A percentile compares a stretch with the other conserved stretches of the same genome.
Conservation (phyloP, 306 rosid species). For the Cajanus cajan region DNA sequence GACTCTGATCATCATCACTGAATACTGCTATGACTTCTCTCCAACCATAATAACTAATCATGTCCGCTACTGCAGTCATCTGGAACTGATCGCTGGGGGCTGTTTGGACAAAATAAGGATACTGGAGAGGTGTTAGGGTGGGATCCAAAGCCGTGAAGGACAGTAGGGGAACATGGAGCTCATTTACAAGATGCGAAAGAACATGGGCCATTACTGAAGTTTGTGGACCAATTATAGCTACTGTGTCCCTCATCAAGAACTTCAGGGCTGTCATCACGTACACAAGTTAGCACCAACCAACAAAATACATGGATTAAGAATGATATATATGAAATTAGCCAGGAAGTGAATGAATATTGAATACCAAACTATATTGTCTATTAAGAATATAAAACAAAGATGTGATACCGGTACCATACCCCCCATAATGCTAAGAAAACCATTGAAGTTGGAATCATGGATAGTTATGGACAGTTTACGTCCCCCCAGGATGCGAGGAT, state of each 20-base stretch:
- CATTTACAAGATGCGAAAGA: slow-evolving; percentile 65
- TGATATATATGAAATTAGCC: too few relatives aligned
- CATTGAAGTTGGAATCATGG: slow-evolving; percentile 69
- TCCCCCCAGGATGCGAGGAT: slow-evolving; percentile 59
- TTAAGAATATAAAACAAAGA: background rate
- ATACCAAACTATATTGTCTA: background rate
- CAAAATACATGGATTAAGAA: background rate
- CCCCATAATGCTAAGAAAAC: slow-evolving; percentile 64
- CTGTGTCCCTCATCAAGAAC: slow-evolving; percentile 55
- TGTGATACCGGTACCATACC: slow-evolving; percentile 26
- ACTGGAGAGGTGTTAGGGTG: slow-evolving; percentile 72
- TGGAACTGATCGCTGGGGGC: slow-evolving; percentile 67
- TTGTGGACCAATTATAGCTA: slow-evolving; percentile 83
- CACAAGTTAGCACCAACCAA: background rate
- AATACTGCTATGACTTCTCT: slow-evolving; percentile 64
- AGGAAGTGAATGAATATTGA: background rate
- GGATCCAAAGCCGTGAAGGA: slow-evolving; percentile 82
- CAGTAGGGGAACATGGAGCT: slow-evolving; percentile 69
- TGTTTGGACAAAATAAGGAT: slow-evolving; percentile 69
- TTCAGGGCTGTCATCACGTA: slow-evolving; percentile 54
- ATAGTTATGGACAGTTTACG: slow-evolving; percentile 44
- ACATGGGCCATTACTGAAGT: slow-evolving; percentile 68
- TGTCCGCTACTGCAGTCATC: slow-evolving; percentile 71
- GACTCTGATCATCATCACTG: slow-evolving; percentile 70
- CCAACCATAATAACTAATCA: slow-evolving; percentile 63